phyloP scores from a whole-genome alignment of 306 rosid genomes.

The Castanea mollissima region DNA sequence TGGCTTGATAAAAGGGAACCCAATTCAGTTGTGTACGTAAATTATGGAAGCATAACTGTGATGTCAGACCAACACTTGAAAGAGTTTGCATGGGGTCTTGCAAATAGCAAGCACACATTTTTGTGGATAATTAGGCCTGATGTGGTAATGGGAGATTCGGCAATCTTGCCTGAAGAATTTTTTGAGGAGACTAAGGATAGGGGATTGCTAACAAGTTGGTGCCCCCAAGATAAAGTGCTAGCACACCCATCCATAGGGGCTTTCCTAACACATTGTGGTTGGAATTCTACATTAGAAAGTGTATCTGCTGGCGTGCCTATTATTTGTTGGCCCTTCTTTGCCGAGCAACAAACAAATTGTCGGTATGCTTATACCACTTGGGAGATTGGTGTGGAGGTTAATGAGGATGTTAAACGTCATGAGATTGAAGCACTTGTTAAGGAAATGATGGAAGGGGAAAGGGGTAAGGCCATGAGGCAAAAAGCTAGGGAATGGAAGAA shows the following conservation, averaged over 20 bases:
- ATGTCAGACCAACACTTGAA: constrained; percentile 30
- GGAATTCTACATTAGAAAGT: constrained; percentile 48
- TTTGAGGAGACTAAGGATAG: constrained; percentile 36
- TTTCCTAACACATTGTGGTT: constrained; percentile 49
- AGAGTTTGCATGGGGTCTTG: constrained; percentile 55
- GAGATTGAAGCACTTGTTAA: constrained; percentile 32
- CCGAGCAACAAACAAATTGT: constrained; percentile 45
- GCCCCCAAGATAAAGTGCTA: constrained; percentile 39
- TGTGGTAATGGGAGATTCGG: constrained; percentile 30
- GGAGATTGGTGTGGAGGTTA: constrained; percentile 42
- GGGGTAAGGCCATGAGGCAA: constrained; percentile 23
- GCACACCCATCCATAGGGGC: constrained; percentile 42
- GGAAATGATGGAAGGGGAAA: constrained; percentile 43
- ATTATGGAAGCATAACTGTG: constrained; percentile 38
- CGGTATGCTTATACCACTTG: constrained; percentile 36
- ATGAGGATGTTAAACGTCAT: constrained; percentile 27
- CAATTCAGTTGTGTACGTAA: constrained; percentile 39
- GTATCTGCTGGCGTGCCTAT: constrained; percentile 39
- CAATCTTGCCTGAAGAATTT: constrained; percentile 26
- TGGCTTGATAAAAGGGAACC: constrained; percentile 42
- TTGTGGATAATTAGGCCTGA: constrained; percentile 50
- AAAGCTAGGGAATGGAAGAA: constrained; percentile 36
- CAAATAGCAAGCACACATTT: constrained; percentile 38
- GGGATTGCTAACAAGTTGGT: constrained; percentile 40
- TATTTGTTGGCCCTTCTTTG: constrained; percentile 57